These are phyloP conservation scores for Cladophialophora exuberans DNA, from an alignment of 2,329 filamentous ascomycete species.

Conservation along the genomic window DNA sequence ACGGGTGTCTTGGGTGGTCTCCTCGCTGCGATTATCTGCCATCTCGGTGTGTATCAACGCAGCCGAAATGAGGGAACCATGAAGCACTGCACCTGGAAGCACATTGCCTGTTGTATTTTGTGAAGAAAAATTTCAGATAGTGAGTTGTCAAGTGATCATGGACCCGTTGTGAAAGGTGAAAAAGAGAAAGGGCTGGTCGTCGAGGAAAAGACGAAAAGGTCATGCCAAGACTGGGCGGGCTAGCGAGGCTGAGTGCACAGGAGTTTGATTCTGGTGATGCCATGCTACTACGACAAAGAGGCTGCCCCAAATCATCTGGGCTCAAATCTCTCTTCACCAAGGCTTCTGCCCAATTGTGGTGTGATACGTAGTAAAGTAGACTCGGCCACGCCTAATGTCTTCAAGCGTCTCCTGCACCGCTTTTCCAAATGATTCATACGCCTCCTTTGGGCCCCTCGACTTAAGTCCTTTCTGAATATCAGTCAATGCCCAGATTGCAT, in stretches of 20 bases:
- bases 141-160: too few species aligned
- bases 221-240: too few species aligned
- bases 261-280: too few species aligned
- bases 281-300: not conserved
- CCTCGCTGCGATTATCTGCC: not conserved
- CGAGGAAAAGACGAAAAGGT: too few species aligned
- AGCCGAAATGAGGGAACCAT: too few species aligned
- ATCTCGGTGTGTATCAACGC: too few species aligned
- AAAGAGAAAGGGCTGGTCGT: too few species aligned
- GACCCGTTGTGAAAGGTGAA: too few species aligned
- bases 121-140: too few species aligned
- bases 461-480: slow-evolving; percentile 5
- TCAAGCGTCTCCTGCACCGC: slow-evolving; percentile 3
- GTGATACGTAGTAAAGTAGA: slow-evolving; percentile 3
- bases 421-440: not conserved
- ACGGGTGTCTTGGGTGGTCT: not conserved
- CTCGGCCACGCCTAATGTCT: slow-evolving; percentile 5
- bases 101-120: too few species aligned
- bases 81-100: too few species aligned
- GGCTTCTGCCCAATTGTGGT: slow-evolving; percentile 14
- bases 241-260: too few species aligned
- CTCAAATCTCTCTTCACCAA: not conserved
- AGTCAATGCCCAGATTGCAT: slow-evolving; percentile 7
- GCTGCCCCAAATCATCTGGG: not conserved
- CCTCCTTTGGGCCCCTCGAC: not conserved